Evolutionary conservation across 2,329 filamentous ascomycete species (phyloP).

Genomic region (Fusarium transvaalense): DNA sequence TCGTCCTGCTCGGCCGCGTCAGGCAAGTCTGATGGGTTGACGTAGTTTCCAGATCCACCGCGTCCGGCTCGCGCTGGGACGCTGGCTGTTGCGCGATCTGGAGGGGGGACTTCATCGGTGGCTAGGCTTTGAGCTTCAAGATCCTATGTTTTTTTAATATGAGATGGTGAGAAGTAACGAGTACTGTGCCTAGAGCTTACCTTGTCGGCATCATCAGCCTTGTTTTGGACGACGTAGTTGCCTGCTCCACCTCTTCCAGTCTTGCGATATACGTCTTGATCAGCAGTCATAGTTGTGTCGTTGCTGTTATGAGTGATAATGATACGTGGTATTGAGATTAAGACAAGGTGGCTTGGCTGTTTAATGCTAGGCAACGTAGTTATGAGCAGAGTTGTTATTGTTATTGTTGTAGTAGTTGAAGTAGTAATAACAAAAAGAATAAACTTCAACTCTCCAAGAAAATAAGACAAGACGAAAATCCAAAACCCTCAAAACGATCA

Average conservation of each 20-base stretch:
- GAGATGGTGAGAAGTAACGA: neutral
- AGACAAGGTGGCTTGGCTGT: slow-evolving; percentile 2
- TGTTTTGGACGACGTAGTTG: slow-evolving; percentile 67
- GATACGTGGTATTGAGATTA: neutral
- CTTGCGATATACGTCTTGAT: slow-evolving; percentile 61
- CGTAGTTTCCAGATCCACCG: slow-evolving; percentile 73
- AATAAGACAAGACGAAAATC: neutral
- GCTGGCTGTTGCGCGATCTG: slow-evolving; percentile 43
- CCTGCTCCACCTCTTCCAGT: slow-evolving; percentile 74
- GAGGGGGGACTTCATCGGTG: slow-evolving; percentile 44
- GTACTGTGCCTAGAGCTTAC: slow-evolving; percentile 32
- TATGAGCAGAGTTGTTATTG: neutral
- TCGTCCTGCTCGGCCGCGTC: slow-evolving; percentile 52
- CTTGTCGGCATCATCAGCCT: slow-evolving; percentile 61
- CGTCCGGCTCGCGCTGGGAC: slow-evolving; percentile 63
- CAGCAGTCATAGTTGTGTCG: slow-evolving; percentile 39
- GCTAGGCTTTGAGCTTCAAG: slow-evolving; percentile 55
- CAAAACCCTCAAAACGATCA: slow-evolving; percentile 2
- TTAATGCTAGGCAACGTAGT: neutral
- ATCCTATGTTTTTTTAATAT: slow-evolving; percentile 48
- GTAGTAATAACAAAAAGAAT: neutral
- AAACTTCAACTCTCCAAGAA: neutral
- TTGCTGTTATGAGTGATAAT: neutral
- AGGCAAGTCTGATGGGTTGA: slow-evolving; percentile 54
- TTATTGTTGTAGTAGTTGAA: no score